phyloP scores from a whole-genome alignment of 768 basidiomycete genomes.

The button mushroom (Agaricus bisporus) region DNA sequence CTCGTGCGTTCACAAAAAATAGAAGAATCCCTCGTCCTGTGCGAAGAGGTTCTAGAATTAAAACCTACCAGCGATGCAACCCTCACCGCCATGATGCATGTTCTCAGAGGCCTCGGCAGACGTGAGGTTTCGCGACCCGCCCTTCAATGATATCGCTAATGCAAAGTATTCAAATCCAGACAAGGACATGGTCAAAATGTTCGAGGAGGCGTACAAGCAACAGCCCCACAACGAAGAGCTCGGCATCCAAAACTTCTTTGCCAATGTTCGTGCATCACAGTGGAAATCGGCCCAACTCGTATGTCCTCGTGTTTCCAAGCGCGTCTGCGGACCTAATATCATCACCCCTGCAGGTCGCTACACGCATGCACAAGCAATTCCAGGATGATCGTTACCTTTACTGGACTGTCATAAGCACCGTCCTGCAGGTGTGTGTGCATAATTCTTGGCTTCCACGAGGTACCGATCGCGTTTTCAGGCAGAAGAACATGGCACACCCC shows the following conservation, averaged over 20 bases:
- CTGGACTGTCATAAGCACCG: constrained; percentile 76
- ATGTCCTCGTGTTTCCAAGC: constrained; percentile 8
- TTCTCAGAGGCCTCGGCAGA: constrained; percentile 72
- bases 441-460: not conserved
- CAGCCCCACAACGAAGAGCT: constrained; percentile 80
- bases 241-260: constrained; percentile 79
- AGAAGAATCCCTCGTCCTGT: constrained; percentile 72
- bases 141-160: not conserved
- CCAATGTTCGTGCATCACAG: constrained; percentile 69
- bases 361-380: constrained; percentile 79
- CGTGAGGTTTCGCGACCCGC: constrained; percentile 26
- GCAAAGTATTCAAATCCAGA: constrained; percentile 28
- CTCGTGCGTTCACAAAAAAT: constrained; percentile 81
- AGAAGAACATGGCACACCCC: constrained; percentile 56
- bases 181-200: constrained; percentile 78
- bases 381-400: constrained; percentile 77
- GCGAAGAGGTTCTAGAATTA: constrained; percentile 71
- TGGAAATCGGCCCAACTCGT: constrained; percentile 89
- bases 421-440: constrained; percentile 56
- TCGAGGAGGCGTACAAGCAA: constrained; percentile 80
- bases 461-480: constrained; percentile 37
- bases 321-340: constrained; percentile 6
- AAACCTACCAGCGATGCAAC: constrained; percentile 72
- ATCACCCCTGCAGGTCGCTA: constrained; percentile 50
- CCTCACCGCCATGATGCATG: constrained; percentile 79